Conservation (phyloP, 1,139 yeast species). For the Yamadazyma jaroonii region DNA sequence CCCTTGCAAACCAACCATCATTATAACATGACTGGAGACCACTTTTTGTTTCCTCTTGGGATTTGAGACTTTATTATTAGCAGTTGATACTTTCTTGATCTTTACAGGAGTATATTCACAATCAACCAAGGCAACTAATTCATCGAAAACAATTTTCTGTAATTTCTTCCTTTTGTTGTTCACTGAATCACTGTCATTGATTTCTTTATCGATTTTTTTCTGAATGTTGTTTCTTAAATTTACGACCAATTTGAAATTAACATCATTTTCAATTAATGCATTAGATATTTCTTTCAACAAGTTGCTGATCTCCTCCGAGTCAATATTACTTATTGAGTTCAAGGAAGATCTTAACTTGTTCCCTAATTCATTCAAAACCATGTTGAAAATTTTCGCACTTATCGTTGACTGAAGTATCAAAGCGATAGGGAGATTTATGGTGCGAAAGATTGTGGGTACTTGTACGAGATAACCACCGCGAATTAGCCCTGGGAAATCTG, state of each 20-base stretch:
- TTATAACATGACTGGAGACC: conserved; percentile 56
- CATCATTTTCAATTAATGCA: conserved; percentile 90
- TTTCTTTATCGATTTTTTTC: conserved; percentile 42
- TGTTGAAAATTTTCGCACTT: conserved; percentile 20
- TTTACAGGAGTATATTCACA: conserved; percentile 65
- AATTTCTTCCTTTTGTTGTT: conserved; percentile 71
- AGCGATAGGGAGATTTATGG: background rate
- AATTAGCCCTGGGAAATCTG: no score
- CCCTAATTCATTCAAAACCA: conserved; percentile 97
- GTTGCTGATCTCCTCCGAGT: conserved; percentile 32
- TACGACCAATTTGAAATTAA: conserved; percentile 80
- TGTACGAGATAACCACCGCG: no score
- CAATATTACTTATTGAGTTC: conserved; percentile 30
- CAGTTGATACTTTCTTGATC: conserved; percentile 61
- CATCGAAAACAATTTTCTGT: conserved; percentile 93
- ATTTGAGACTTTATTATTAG: conserved; percentile 9
- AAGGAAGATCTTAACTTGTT: conserved; percentile 77
- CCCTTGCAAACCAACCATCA: conserved; percentile 98
- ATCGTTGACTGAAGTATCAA: conserved; percentile 2
- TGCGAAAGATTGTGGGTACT: no score
- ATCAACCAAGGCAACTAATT: conserved; percentile 82
- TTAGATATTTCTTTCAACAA: conserved; percentile 87
- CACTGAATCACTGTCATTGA: conserved; percentile 48
- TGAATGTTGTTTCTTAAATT: conserved; percentile 73
- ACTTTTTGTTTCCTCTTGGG: conserved; percentile 15